phyloP scores from a whole-genome alignment of 306 rosid species.

The Quercus dentata region DNA sequence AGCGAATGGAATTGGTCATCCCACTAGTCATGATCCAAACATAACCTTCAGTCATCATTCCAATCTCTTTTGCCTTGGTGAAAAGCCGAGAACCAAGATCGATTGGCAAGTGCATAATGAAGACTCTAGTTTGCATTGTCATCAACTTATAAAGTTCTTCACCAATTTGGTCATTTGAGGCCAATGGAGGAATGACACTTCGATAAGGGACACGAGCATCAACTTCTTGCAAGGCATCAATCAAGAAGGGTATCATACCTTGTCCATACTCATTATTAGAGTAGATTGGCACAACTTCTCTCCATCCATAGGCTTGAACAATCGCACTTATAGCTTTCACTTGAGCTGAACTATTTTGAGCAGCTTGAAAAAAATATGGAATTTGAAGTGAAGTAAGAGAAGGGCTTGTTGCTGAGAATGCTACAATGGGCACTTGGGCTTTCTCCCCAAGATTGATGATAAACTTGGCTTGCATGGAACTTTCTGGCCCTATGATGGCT shows the following conservation, averaged over 20 bases:
- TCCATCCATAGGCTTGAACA: constrained; percentile 27
- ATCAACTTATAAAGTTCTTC: constrained; percentile 27
- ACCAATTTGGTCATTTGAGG: not conserved
- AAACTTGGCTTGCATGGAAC: too few relatives aligned
- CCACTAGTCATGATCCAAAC: too few relatives aligned
- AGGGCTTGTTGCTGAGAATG: too few relatives aligned
- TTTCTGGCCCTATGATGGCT: too few relatives aligned
- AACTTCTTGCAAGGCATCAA: constrained; percentile 21
- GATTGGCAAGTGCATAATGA: constrained; percentile 16
- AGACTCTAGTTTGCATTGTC: constrained; percentile 34
- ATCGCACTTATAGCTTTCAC: constrained; percentile 21
- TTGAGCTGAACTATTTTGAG: constrained; percentile 18
- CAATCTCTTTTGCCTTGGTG: constrained; percentile 17
- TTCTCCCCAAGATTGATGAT: too few relatives aligned
- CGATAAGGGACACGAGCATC: constrained; percentile 12
- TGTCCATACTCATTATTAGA: constrained; percentile 3
- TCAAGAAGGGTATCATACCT: constrained; percentile 12
- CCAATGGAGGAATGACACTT: constrained; percentile 2
- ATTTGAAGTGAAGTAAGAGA: too few relatives aligned
- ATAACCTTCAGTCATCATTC: too few relatives aligned
- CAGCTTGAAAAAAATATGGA: not conserved
- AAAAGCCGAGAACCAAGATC: constrained; percentile 15
- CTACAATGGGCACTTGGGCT: too few relatives aligned
- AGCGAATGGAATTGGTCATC: too few relatives aligned
- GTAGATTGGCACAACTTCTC: constrained; percentile 21